Conservation (phyloP, 1,139 yeast species). For the Scheffersomyces lignicola region DNA sequence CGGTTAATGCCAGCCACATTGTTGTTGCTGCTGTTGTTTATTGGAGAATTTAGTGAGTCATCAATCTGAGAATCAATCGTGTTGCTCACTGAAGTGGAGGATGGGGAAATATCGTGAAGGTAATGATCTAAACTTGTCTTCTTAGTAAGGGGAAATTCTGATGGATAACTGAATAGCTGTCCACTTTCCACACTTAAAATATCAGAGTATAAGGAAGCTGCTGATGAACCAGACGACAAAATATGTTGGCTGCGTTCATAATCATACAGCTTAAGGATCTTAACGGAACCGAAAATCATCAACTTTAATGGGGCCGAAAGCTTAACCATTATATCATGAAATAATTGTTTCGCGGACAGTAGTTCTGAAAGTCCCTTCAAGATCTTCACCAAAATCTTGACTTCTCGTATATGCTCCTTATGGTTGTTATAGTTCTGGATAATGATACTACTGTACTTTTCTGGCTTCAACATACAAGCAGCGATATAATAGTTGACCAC, state of each 20-base stretch:
- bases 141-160: constrained; percentile 4
- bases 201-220: constrained; percentile 11
- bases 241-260: constrained; percentile 9
- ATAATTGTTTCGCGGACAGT: constrained; percentile 23
- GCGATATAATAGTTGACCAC: constrained; percentile 43
- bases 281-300: constrained; percentile 32
- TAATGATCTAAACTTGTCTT: constrained; percentile 15
- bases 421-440: constrained; percentile 24
- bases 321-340: constrained; percentile 22
- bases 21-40: not conserved
- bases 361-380: constrained; percentile 37
- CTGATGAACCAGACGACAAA: constrained; percentile 11
- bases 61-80: constrained; percentile 2
- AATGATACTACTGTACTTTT: constrained; percentile 27
- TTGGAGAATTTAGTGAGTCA: not conserved
- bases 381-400: constrained; percentile 37
- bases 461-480: constrained; percentile 42
- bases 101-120: constrained; percentile 7
- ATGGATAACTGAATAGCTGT: constrained; percentile 2
- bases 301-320: constrained; percentile 25
- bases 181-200: constrained; percentile 10
- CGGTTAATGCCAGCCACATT: not conserved
- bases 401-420: constrained; percentile 30
- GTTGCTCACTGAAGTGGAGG: not conserved
- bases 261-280: constrained; percentile 27